Percentiles rank a stretch among this genome's conserved stretches.
Conservation (phyloP, 352 stramenopile genomes). For the Phytophthora brassicae region DNA sequence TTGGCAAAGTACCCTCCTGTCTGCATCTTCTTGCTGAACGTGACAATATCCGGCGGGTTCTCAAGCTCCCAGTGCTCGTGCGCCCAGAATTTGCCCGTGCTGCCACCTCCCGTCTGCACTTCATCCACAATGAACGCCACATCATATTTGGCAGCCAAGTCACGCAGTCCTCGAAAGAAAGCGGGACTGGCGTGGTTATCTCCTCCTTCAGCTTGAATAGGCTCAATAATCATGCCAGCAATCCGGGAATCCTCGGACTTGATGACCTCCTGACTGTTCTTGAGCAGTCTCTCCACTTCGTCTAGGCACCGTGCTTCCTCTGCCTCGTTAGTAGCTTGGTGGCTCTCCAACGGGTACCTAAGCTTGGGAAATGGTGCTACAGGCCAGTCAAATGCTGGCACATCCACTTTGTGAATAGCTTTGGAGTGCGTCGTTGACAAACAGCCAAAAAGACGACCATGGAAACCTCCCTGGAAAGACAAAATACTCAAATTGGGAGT, state of each 20-base stretch:
- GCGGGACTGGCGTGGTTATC: conserved; percentile 75
- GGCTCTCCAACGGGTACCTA: conserved; percentile 62
- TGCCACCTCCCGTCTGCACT: conserved; percentile 81
- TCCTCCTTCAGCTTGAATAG: conserved; percentile 80
- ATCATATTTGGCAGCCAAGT: conserved; percentile 53
- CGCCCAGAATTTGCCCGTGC: conserved; percentile 85
- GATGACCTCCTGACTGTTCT: conserved; percentile 36
- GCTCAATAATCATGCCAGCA: conserved; percentile 81
- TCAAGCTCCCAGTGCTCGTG: conserved; percentile 80
- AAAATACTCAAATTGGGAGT: conserved; percentile 78
- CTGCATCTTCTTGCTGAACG: conserved; percentile 88
- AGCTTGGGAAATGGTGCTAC: conserved; percentile 75
- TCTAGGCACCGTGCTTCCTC: conserved; percentile 74
- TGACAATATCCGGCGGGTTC: conserved; percentile 80
- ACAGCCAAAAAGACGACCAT: conserved; percentile 77
- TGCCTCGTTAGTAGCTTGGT: conserved; percentile 59
- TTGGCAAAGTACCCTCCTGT: conserved; percentile 84
- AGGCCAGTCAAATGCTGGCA: conserved; percentile 83
- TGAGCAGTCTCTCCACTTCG: conserved; percentile 59
- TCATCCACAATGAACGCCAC: conserved; percentile 87
- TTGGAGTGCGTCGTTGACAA: conserved; percentile 86
- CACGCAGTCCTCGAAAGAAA: conserved; percentile 68
- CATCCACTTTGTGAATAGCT: conserved; percentile 86
- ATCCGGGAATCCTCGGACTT: conserved; percentile 40
- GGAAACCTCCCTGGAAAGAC: conserved; percentile 84